These are phyloP conservation scores for Torulaspora gathmanii DNA, from an alignment of 805 yeast species.

Conservation along the genomic window DNA sequence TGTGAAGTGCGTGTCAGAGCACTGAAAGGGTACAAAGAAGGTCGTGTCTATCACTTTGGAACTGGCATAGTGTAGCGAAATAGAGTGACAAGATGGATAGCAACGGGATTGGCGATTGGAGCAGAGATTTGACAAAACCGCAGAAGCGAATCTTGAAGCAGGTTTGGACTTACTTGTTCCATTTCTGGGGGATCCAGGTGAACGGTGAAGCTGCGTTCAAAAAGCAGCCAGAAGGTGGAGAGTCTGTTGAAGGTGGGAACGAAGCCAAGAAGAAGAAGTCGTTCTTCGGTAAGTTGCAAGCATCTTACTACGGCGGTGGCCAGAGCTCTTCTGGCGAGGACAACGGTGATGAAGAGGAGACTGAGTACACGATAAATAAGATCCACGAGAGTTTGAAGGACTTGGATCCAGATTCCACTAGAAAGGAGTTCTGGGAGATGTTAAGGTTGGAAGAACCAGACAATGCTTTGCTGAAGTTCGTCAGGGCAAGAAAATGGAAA, in stretches of 20 bases:
- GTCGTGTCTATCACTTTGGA: background rate
- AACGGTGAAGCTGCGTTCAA: constrained; percentile 26
- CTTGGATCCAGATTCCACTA: constrained; percentile 48
- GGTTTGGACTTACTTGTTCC: constrained; percentile 62
- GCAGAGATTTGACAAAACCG: constrained; percentile 42
- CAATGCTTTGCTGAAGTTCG: constrained; percentile 64
- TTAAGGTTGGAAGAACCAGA: constrained; percentile 79
- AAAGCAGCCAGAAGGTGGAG: constrained; percentile 1
- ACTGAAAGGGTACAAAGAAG: background rate
- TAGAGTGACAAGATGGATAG: background rate
- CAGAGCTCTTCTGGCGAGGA: constrained; percentile 5
- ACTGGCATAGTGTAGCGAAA: background rate
- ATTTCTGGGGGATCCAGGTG: constrained; percentile 51
- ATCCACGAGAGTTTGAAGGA: constrained; percentile 49
- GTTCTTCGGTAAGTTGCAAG: constrained; percentile 22
- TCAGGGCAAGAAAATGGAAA: constrained; percentile 86
- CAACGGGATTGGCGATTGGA: background rate
- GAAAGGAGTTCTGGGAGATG: constrained; percentile 53
- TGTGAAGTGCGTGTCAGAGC: background rate
- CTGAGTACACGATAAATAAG: constrained; percentile 34
- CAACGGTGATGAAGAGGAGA: constrained; percentile 10
- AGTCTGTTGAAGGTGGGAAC: background rate
- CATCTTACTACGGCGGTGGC: constrained; percentile 7
- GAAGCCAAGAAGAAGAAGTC: constrained; percentile 24
- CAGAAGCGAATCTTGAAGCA: constrained; percentile 65